These are phyloP conservation scores for Calonectria henricotiae DNA, from an alignment of 2,329 filamentous ascomycete species.

Conservation along the genomic window DNA sequence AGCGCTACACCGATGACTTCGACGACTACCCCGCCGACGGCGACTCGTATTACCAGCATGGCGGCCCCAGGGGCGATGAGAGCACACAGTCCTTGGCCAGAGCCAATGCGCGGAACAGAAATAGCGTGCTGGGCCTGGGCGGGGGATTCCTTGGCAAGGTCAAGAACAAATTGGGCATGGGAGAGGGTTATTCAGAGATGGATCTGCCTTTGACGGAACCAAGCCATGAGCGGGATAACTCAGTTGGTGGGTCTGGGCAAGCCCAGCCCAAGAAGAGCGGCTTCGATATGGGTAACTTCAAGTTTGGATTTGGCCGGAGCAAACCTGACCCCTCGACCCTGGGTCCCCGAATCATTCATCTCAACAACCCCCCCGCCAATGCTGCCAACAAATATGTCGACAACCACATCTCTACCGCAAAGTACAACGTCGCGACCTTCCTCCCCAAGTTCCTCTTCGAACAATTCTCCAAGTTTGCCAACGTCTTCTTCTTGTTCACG, in stretches of 20 bases:
- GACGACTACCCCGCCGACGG: conserved; percentile 87
- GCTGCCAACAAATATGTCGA: conserved; percentile 90
- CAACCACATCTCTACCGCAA: conserved; percentile 97
- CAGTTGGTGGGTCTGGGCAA: conserved; percentile 62
- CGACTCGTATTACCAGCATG: conserved; percentile 87
- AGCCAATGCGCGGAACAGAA: conserved; percentile 80
- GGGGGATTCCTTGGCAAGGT: conserved; percentile 89
- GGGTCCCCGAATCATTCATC: conserved; percentile 91
- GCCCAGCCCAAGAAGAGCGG: conserved; percentile 61
- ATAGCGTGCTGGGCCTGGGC: conserved; percentile 90
- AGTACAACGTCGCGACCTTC: conserved; percentile 96
- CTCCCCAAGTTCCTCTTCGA: conserved; percentile 97
- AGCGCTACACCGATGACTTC: conserved; percentile 89
- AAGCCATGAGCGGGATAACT: conserved; percentile 60
- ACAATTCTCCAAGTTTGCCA: conserved; percentile 99
- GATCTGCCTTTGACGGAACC: conserved; percentile 93
- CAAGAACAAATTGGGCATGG: conserved; percentile 93
- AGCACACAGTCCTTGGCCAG: conserved; percentile 59
- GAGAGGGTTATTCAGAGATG: conserved; percentile 95
- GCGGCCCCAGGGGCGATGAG: conserved; percentile 74
- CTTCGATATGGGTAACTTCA: conserved; percentile 85
- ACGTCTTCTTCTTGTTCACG: conserved; percentile 99
- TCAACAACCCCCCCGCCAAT: conserved; percentile 97
- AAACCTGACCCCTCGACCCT: conserved; percentile 92
- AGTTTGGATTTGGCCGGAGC: conserved; percentile 89